Conservation (phyloP, 495 filamentous ascomycete species). For the Neurospora cerealis region DNA sequence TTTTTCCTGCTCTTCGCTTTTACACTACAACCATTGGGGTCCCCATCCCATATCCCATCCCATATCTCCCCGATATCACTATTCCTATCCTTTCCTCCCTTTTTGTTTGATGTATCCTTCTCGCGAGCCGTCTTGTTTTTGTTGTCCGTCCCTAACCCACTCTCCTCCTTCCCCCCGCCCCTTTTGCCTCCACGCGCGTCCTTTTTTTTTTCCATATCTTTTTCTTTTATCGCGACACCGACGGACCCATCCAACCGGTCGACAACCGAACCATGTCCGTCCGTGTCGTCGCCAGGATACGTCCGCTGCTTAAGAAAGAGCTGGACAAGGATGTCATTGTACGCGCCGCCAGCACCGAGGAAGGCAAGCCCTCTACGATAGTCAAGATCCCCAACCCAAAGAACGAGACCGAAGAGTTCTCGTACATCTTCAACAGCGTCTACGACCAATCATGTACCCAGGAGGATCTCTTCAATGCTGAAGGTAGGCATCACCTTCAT, state of each 20-base stretch:
- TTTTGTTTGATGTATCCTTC: background rate
- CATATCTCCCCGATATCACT: background rate
- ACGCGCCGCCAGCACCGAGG: constrained; percentile 45
- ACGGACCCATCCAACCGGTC: background rate
- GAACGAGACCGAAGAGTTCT: constrained; percentile 82
- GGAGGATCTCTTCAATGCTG: constrained; percentile 75
- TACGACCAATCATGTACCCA: constrained; percentile 74
- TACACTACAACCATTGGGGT: background rate
- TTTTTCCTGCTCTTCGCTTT: background rate
- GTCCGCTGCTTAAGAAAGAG: constrained; percentile 78
- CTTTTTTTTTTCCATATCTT: background rate
- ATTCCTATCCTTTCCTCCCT: background rate
- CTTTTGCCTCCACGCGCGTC: background rate
- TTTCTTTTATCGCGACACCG: background rate
- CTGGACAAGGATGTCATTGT: constrained; percentile 78
- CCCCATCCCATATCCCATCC: background rate
- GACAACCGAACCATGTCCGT: constrained; percentile 52
- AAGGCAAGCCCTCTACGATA: constrained; percentile 48
- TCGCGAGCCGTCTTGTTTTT: background rate
- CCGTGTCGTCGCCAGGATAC: constrained; percentile 79
- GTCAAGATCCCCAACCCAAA: constrained; percentile 92
- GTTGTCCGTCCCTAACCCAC: background rate
- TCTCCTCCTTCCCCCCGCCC: background rate
- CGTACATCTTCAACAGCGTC: constrained; percentile 90
- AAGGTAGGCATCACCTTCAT: constrained; percentile 47